Evolutionary conservation across 1,284 basidiomycete species (phyloP).

Genomic region (Trametes hirsuta): DNA sequence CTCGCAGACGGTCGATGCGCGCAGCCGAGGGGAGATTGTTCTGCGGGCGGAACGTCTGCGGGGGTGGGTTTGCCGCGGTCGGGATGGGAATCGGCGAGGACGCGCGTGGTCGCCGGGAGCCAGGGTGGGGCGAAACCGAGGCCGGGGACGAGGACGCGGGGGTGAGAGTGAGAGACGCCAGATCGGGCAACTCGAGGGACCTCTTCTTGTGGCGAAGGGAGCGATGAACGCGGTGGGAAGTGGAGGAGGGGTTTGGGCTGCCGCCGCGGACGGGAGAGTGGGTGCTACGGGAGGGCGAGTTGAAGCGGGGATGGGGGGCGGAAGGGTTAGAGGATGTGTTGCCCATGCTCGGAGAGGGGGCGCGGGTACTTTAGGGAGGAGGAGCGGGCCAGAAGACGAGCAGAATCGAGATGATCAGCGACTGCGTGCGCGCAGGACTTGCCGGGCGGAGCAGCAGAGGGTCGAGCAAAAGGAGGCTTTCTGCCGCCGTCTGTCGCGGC

Average conservation of each 20-base stretch:
- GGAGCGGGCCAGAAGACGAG: conserved; percentile 11
- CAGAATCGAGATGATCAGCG: conserved; percentile 26
- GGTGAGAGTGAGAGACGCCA: conserved; percentile 63
- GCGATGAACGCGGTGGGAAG: conserved; percentile 41
- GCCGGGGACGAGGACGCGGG: conserved; percentile 44
- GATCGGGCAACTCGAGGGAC: conserved; percentile 77
- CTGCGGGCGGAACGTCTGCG: conserved; percentile 36
- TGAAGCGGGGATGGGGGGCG: conserved; percentile 24
- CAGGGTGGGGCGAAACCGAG: conserved; percentile 45
- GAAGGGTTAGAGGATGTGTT: conserved; percentile 38
- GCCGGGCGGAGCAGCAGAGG: conserved; percentile 4
- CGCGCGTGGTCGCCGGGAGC: conserved; percentile 43
- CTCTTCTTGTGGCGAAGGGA: conserved; percentile 71
- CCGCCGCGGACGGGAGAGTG: conserved; percentile 32
- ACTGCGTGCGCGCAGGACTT: conserved; percentile 7
- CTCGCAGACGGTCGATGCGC: conserved; percentile 31
- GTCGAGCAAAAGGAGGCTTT: conserved; percentile 16
- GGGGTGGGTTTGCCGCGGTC: conserved; percentile 47
- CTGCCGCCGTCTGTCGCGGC: conserved; percentile 9
- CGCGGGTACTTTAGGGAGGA: conserved; percentile 19
- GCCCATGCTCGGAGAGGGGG: conserved; percentile 35
- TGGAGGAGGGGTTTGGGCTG: conserved; percentile 31
- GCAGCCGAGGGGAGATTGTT: conserved; percentile 39
- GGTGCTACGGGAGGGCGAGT: conserved; percentile 27
- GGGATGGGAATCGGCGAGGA: conserved; percentile 48